Conservation (phyloP, 768 basidiomycete genomes). For the Lactifluus subvellereus region DNA sequence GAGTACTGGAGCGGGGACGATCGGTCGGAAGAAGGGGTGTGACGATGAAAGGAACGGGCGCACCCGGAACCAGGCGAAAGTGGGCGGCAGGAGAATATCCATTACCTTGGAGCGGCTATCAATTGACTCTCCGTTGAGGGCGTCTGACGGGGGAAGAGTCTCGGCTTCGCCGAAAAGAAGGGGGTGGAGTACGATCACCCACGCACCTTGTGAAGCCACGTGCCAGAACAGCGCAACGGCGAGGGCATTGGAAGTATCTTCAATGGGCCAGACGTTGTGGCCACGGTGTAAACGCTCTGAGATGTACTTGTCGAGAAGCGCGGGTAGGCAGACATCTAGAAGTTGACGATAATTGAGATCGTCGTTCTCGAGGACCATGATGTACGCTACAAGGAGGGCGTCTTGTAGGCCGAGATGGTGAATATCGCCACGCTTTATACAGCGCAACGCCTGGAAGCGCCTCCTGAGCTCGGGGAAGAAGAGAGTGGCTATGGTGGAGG, state of each 20-base stretch:
- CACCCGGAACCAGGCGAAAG: slow-evolving; percentile 21
- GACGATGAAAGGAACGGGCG: slow-evolving; percentile 1
- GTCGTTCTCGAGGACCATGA: slow-evolving; percentile 24
- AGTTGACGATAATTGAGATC: slow-evolving; percentile 16
- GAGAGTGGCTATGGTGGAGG: slow-evolving; percentile 35
- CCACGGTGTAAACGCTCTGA: slow-evolving; percentile 5
- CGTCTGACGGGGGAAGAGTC: slow-evolving; percentile 10
- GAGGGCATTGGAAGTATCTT: slow-evolving; percentile 17
- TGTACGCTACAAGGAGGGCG: slow-evolving; percentile 16
- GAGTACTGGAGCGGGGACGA: slow-evolving; percentile 17
- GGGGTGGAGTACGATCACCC: slow-evolving; percentile 10
- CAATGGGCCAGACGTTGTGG: slow-evolving; percentile 17
- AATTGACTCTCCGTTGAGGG: slow-evolving; percentile 17
- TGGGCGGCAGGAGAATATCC: slow-evolving; percentile 13
- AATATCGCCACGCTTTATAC: slow-evolving; percentile 11
- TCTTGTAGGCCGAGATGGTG: slow-evolving; percentile 5
- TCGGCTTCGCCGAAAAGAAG: neutral
- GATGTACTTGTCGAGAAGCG: slow-evolving; percentile 15
- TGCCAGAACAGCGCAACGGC: slow-evolving; percentile 25
- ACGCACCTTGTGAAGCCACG: slow-evolving; percentile 23
- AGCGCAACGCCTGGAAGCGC: slow-evolving; percentile 15
- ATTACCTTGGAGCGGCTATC: slow-evolving; percentile 14
- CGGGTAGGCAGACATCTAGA: slow-evolving; percentile 5
- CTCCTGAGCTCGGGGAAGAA: slow-evolving; percentile 37
- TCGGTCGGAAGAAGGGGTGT: slow-evolving; percentile 1